A percentile compares a stretch with the other conserved stretches of the same genome.
These are phyloP conservation scores for Salinomyces thailandicus DNA, from an alignment of 2,329 filamentous ascomycete species.

Conservation along the genomic window DNA sequence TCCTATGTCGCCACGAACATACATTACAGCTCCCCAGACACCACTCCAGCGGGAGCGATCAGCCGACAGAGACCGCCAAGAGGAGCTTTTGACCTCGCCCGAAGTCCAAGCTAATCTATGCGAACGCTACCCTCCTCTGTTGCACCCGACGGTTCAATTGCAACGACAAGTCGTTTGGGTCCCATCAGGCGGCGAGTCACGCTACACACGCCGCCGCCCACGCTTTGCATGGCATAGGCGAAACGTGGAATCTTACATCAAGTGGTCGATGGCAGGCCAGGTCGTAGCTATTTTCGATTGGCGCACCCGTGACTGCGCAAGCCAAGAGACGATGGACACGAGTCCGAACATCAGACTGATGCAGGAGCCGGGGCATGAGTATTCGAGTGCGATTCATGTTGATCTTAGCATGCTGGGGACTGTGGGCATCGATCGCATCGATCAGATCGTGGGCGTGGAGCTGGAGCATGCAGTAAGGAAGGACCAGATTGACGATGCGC, in stretches of 20 bases:
- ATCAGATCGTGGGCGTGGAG: constrained; percentile 4
- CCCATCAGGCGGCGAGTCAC: background rate
- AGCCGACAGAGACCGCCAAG: background rate
- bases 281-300: background rate
- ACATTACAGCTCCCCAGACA: background rate
- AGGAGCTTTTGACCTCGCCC: background rate
- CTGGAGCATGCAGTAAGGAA: background rate
- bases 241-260: background rate
- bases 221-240: background rate
- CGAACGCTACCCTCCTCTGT: background rate
- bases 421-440: background rate
- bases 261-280: background rate
- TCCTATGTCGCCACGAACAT: no score
- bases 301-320: no score
- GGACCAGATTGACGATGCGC: background rate
- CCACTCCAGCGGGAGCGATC: background rate
- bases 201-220: background rate
- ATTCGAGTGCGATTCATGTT: background rate
- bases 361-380: background rate
- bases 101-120: background rate
- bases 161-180: background rate
- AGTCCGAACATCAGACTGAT: background rate
- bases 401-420: background rate
- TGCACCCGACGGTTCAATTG: background rate
- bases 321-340: no score